Base-by-base conservation (phyloP, 1,139 yeast species). In the Spathaspora sp. region DNA sequence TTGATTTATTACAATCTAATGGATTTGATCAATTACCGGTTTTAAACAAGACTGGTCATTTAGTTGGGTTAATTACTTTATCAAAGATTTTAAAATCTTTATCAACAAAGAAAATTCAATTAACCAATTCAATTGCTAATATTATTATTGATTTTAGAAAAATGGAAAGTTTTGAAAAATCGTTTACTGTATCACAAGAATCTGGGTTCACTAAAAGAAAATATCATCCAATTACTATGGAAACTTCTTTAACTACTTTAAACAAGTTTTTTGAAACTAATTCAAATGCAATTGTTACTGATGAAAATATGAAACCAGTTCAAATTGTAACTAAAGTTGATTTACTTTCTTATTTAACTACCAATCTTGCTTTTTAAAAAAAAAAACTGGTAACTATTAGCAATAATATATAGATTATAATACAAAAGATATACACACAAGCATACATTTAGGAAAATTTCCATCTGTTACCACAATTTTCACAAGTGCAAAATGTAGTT, bases 391-490 rank as follows among this genome's bases (percentile, higher is more conserved):
- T 34, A 11, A 17, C 3, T 10, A n/a, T 26, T 24, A 16, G n/a
- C 27, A 25, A 24, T 33, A 20, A 36, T 31, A 41, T 25, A 34
- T 39, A 39, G 38, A 44, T 29, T 27, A 45, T 45, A 45, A 38
- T 39, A 44, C 46, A 44, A 40, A 27, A 17, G 9, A n/a, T 10
- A 13, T 7, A 11, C 7, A 36, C 7, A 6, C n/a, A n/a, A n/a
- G n/a, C n/a, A n/a, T n/a, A n/a, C n/a, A 9, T 31, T 51, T 59
- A 86, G 17, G 93, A 86, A 63, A 91, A 91, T 68, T 93, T 91
- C 98, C 98, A 93, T 68, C 98, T 81, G 64, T 93, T 89, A 55
- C 98, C 98, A 74, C 99, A 93, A 56, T 84, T 88, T 61, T 91
- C 97, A 73, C 98, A 93, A 2, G 97, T 91, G 73, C 98, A 93